Conservation (phyloP, 345 rosid genomes). For the Psidium friedrichsthalianum region DNA sequence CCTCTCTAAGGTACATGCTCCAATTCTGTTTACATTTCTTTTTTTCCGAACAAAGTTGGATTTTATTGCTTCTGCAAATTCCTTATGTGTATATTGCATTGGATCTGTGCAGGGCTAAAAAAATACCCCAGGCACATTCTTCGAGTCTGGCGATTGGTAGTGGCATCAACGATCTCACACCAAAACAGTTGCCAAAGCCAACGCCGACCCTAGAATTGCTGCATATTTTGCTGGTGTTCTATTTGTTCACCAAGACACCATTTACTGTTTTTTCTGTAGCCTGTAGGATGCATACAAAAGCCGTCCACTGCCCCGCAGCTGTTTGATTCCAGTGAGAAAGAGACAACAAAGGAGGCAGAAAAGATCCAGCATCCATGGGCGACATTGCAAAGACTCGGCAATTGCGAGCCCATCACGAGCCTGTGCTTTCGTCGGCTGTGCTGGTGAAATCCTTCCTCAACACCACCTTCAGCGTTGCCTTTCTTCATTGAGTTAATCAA, state of each 20-base stretch:
- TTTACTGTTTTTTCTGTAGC: background rate
- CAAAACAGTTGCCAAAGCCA: background rate
- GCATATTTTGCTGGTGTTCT: background rate
- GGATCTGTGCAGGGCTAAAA: background rate
- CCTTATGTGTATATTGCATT: too few species aligned
- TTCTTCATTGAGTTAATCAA: background rate
- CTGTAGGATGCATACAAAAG: background rate
- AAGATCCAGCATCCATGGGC: background rate
- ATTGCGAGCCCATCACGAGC: background rate
- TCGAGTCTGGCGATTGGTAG: fast-evolving
- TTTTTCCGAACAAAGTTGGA: too few species aligned
- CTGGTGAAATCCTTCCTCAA: background rate
- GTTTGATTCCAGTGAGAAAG: too few species aligned
- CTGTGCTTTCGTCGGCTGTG: background rate
- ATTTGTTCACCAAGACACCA: background rate
- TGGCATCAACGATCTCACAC: background rate
- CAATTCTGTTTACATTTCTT: too few species aligned
- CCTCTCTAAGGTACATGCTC: too few species aligned
- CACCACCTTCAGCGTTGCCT: background rate
- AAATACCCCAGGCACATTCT: background rate
- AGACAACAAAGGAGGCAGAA: background rate
- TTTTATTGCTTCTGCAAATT: too few species aligned
- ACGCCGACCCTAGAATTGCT: fast-evolving
- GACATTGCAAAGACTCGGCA: fast-evolving
- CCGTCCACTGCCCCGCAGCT: background rate